These are phyloP conservation scores for Mycena amicta DNA, from an alignment of 768 basidiomycete species.

Conservation along the genomic window DNA sequence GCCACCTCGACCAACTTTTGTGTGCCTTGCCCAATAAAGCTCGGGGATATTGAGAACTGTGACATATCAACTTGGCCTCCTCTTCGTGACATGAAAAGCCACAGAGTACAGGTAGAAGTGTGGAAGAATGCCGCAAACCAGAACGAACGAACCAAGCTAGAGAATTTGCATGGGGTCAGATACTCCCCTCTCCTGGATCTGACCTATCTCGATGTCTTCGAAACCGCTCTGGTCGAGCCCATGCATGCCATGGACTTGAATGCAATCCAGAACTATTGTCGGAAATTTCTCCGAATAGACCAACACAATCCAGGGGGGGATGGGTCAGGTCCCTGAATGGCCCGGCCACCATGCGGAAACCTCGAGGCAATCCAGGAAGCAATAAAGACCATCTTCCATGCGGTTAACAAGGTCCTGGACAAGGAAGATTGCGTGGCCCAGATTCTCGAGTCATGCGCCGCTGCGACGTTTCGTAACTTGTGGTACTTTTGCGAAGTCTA, in stretches of 20 bases:
- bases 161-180: conserved; percentile 6
- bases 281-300: conserved; percentile 27
- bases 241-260: conserved; percentile 46
- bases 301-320: conserved; percentile 13
- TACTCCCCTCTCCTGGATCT: conserved; percentile 37
- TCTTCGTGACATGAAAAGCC: conserved; percentile 11
- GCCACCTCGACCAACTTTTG: conserved; percentile 29
- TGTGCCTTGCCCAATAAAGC: conserved; percentile 27
- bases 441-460: neutral
- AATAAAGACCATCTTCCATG: neutral
- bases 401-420: too few relatives aligned
- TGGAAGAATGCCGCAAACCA: conserved; percentile 19
- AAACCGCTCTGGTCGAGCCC: conserved; percentile 35
- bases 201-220: conserved; percentile 41
- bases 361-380: neutral
- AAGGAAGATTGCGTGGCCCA: neutral
- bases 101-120: conserved; percentile 22
- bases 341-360: neutral
- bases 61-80: conserved; percentile 32
- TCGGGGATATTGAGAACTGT: conserved; percentile 30
- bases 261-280: conserved; percentile 34
- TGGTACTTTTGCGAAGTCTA: conserved; percentile 11
- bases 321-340: conserved; percentile 4
- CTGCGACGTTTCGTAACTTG: neutral
- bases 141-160: conserved; percentile 21